Evolutionary conservation across 805 yeast genomes (phyloP), one percentile per base, ranked within the genome.

Genomic region (Helenozyma rhizophorensis): DNA sequence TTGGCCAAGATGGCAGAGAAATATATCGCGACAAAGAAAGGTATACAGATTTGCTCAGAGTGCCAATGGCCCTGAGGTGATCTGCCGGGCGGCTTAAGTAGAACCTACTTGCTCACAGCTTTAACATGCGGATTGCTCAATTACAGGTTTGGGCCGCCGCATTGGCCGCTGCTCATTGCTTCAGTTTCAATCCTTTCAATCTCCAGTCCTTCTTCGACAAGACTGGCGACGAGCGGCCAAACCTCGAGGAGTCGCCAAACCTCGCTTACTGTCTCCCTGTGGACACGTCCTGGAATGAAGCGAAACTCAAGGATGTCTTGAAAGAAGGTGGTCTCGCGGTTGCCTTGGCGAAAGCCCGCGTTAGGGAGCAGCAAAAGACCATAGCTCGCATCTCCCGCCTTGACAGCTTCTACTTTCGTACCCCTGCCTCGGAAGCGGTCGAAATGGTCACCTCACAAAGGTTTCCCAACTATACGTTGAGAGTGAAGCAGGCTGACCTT

Each of bases 391-490:
- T 22, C 18, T 18, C 24, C 15, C 32, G 32, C 36, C 28, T 32
- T 34, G 32, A 36, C 28, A 13, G 24, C 21, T 22, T 11, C 33
- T 21, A 36, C 18, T 24, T 25, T 4, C 28, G 28, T 11, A 4
- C 23, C 14, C 21, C 33, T n/a, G 23, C 21, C 14, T 12, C 21
- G 12, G 33, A 23, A 12, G 25, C 12, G 17, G 45, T 40, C 23
- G 47, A 48, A 19, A 30, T 28, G 10, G 32, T 46, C 14, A 27
- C 32, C n/a, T 21, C 31, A 13, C 18, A 27, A 15, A 53, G n/a
- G n/a, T n/a, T n/a, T n/a, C n/a, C n/a, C n/a, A n/a, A n/a, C n/a
- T n/a, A n/a, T n/a, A n/a, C n/a, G n/a, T n/a, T n/a, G n/a, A n/a
- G n/a, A n/a, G n/a, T n/a, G n/a, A n/a, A n/a, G n/a, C n/a, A n/a